Percentiles rank a stretch among this genome's conserved stretches.
These are phyloP conservation scores for Harringtonia lauricola DNA, from an alignment of 2,329 filamentous ascomycete genomes.

Conservation along the genomic window DNA sequence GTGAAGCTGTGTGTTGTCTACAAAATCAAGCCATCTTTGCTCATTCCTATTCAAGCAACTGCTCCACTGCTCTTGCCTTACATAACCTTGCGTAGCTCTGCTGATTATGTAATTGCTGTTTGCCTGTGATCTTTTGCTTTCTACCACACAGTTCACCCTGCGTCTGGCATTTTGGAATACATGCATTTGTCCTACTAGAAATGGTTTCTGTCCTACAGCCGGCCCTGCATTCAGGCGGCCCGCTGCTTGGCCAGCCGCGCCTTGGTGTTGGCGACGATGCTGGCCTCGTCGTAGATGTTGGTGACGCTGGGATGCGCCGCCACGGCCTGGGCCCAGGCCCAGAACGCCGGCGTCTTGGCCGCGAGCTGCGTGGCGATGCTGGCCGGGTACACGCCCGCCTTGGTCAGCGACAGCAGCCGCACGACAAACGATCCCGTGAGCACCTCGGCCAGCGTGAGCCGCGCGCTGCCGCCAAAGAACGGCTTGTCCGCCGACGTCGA, in stretches of 20 bases:
- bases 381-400: slow-evolving; percentile 41
- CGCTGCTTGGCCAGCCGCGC: slow-evolving; percentile 11
- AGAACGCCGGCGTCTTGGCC: slow-evolving; percentile 50
- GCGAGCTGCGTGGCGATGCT: slow-evolving; percentile 20
- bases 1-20: too few relatives aligned
- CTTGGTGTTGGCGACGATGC: slow-evolving; percentile 22
- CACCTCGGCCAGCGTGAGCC: slow-evolving; percentile 65
- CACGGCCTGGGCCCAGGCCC: slow-evolving; percentile 53
- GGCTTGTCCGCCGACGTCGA: slow-evolving; percentile 27
- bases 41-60: too few relatives aligned
- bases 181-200: too few relatives aligned
- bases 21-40: too few relatives aligned
- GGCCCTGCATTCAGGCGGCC: too few relatives aligned
- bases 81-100: too few relatives aligned
- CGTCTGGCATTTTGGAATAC: too few relatives aligned
- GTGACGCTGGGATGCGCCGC: slow-evolving; percentile 54
- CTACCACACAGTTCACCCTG: too few relatives aligned
- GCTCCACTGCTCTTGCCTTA: too few relatives aligned
- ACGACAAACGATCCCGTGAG: slow-evolving; percentile 57
- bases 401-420: slow-evolving; percentile 42
- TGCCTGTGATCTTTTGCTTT: too few relatives aligned
- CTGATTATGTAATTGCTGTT: too few relatives aligned
- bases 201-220: too few relatives aligned
- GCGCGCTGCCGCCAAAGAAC: slow-evolving; percentile 53
- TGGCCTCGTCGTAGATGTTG: slow-evolving; percentile 46